Evolutionary conservation across 352 stramenopile genomes (phyloP), one percentile per base, ranked within the genome.

Genomic region (Globisporangium lucens): DNA sequence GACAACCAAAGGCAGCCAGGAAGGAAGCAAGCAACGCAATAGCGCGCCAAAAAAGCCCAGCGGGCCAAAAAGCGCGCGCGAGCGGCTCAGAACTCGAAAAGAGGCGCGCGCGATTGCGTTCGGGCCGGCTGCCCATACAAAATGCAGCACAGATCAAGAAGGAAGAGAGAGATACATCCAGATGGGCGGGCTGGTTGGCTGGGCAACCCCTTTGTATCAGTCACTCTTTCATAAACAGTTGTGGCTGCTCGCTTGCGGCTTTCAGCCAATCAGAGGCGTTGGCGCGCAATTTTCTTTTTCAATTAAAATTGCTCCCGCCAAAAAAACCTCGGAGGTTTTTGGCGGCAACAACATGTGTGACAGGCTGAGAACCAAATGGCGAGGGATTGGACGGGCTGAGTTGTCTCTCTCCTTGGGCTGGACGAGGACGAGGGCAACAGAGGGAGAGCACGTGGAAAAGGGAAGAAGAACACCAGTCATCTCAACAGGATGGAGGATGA

Each of bases 181-280:
- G 46, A 46, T 41, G 35, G 24, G 33, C 38, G 15, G 12, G 38
- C 38, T 22, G 33, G 29, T 13, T 38, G 17, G 27, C 27, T 58
- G 27, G 53, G 15, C 15, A 22, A 22, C 53, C n/a, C 13, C n/a
- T 8, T 15, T 46, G 55, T 17, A 61, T 61, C 55, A 12, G 43
- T 51, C 43, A 24, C 43, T 10, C 43, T 24, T 24, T 24, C 17
- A 51, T 12, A 51, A 51, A 51, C 43, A 51, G 17, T 56, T 56
- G 49, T 30, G 20, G 33, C 10, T 49, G 27, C 52, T 35, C 27
- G 10, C 52, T 61, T 30, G 30, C 30, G n/a, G 47, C 41, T 29
- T 52, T 64, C 33, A 59, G 15, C 70, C 70, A 75, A 70, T 73
- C 62, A 73, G 12, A 36, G 20, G 10, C 30, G 49, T 70, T 75